Base-by-base conservation (phyloP, 768 basidiomycete species). In the Termitomyces bulborhizus region DNA sequence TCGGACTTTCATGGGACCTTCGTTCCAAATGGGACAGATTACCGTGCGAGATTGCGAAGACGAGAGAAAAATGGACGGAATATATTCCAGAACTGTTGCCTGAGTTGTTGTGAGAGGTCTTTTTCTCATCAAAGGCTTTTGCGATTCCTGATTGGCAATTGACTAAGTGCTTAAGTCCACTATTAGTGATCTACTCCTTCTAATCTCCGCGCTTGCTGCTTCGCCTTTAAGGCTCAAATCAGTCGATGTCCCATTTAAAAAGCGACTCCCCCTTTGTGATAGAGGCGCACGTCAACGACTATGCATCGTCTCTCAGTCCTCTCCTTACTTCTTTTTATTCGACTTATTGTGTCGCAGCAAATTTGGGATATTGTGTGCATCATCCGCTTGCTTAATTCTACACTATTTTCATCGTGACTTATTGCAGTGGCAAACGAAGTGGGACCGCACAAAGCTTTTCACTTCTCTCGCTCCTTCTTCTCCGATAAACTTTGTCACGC, bases 401-500 rank as follows among this genome's bases (percentile, higher is more conserved):
- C 15, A 6, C 6, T n/a, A 41, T 42, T 7, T 24, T 41, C 34
- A 46, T 3, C 21, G 27, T 47, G 29, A 36, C n/a, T 31, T 13
- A 11, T 1, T 6, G 6, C 16, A 85, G 84, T 84, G 79, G 78
- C 80, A 84, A 73, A 84, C 81, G 27, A 79, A 76, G 15, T 79
- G 76, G 79, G 78, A 80, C 60, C 69, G 74, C 37, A 69, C 73
- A 13, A 73, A 71, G 48, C 76, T 82, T 32, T 79, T 85, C 68
- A 81, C 79, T 0, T 78, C 76, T 2, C 64, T 78, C 1, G 66
- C 69, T 2, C 72, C 71, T 24, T 71, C 74, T 8, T 68, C 74
- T 9, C 78, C 80, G 11, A 82, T 86, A 57, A 81, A 79, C 63
- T 88, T 86, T 60, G 73, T 59, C 6, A 65, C 75, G n/a, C 83